Evolutionary conservation across 176 grass and related monocot species (phyloP).

Genomic region (Triticum urartu): DNA sequence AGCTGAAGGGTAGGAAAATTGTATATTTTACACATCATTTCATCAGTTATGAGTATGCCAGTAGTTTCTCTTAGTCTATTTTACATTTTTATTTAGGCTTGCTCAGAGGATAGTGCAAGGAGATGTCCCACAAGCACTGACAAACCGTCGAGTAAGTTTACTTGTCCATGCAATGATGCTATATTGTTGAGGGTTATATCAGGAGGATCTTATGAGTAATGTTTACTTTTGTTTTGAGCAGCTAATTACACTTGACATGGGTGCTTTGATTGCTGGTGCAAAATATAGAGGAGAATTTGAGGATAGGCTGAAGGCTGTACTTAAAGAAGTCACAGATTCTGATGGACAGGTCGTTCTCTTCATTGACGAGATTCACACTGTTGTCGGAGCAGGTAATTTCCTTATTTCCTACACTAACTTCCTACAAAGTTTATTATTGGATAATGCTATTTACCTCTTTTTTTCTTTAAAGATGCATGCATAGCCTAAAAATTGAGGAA

Average conservation of each 20-base stretch:
- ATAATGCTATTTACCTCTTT: background rate
- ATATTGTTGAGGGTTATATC: background rate
- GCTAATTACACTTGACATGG: slow-evolving; percentile 98
- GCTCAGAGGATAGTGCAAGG: slow-evolving; percentile 98
- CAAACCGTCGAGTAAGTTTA: slow-evolving; percentile 72
- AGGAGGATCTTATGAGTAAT: background rate
- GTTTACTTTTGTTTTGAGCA: slow-evolving; percentile 29
- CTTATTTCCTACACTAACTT: background rate
- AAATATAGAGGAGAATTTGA: slow-evolving; percentile 98
- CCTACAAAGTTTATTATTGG: background rate
- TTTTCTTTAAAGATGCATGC: background rate
- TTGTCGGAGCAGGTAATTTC: slow-evolving; percentile 89
- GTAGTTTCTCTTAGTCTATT: slow-evolving; percentile 29
- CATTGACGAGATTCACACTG: slow-evolving; percentile 99
- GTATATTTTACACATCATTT: background rate
- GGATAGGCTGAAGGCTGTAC: slow-evolving; percentile 96
- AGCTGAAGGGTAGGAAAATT: slow-evolving; percentile 81
- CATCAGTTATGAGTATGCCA: background rate
- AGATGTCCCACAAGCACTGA: slow-evolving; percentile 94
- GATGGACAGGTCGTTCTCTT: slow-evolving; percentile 91
- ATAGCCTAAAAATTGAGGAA: background rate
- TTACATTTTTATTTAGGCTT: slow-evolving; percentile 59
- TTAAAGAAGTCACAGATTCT: slow-evolving; percentile 92
- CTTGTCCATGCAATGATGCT: background rate
- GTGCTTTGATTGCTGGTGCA: slow-evolving; percentile 90